These are phyloP conservation scores for Vitis rupestris DNA, from an alignment of 164 flowering plant species.

Conservation along the genomic window DNA sequence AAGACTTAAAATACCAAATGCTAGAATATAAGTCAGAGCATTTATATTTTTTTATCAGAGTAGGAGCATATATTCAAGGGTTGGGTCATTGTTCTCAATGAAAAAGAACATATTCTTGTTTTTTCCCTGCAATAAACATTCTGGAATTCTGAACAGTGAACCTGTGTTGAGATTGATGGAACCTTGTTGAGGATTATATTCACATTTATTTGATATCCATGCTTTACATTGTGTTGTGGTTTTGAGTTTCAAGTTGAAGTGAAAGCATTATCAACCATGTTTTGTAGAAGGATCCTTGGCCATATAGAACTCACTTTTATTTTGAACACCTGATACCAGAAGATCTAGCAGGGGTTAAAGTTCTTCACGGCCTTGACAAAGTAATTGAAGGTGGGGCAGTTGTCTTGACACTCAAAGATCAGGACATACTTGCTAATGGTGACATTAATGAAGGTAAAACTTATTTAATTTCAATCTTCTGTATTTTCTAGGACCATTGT, in stretches of 20 bases:
- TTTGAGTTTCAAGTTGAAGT: neutral
- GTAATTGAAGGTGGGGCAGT: conserved; percentile 98
- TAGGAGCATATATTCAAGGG: neutral
- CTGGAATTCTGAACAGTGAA: neutral
- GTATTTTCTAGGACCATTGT: conserved; percentile 12
- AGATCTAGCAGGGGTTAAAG: conserved; percentile 81
- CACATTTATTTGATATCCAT: no score
- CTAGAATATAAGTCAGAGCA: neutral
- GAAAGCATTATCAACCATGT: neutral
- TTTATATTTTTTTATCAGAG: neutral
- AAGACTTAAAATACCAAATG: neutral
- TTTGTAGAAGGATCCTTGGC: neutral
- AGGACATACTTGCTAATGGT: conserved; percentile 82
- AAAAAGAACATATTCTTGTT: neutral
- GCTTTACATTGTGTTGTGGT: neutral
- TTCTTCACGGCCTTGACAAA: conserved; percentile 95
- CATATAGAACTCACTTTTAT: neutral
- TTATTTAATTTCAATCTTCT: neutral
- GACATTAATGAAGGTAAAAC: conserved; percentile 73
- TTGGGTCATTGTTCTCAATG: neutral
- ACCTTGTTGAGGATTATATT: no score
- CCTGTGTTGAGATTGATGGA: no score
- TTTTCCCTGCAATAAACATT: neutral
- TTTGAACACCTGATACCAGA: conserved; percentile 26
- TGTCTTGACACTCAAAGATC: conserved; percentile 95